Evolutionary conservation across 495 filamentous ascomycete species (phyloP).

Genomic region (Podospora australis): DNA sequence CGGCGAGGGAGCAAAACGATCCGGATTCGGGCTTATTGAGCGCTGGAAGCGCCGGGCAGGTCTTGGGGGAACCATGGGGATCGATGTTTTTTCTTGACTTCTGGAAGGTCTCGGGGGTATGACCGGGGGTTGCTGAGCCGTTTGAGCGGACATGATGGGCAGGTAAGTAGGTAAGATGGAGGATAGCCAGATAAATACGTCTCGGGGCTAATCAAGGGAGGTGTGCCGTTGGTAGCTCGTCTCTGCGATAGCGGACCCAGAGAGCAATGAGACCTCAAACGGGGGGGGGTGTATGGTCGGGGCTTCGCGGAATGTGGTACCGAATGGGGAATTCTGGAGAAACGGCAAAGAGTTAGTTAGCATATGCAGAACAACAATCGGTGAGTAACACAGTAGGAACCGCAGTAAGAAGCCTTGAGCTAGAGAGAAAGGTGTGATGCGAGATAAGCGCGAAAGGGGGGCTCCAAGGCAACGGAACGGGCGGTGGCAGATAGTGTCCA

Average conservation of each 20-base stretch:
- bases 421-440: too few relatives aligned
- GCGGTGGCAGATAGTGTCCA: background rate
- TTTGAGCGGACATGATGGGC: slow-evolving; percentile 34
- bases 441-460: slow-evolving; percentile 15
- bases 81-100: slow-evolving; percentile 34
- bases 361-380: slow-evolving; percentile 17
- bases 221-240: background rate
- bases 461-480: background rate
- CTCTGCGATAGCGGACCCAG: background rate
- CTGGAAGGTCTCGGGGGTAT: slow-evolving; percentile 61
- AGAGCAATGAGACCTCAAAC: background rate
- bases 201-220: background rate
- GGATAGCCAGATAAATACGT: slow-evolving; percentile 1
- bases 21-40: slow-evolving; percentile 68
- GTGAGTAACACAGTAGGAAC: slow-evolving; percentile 16
- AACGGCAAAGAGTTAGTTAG: slow-evolving; percentile 7
- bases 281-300: slow-evolving; percentile 1
- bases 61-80: slow-evolving; percentile 63
- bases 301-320: slow-evolving; percentile 1
- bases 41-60: slow-evolving; percentile 63
- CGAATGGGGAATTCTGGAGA: background rate
- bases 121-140: slow-evolving; percentile 50
- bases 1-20: slow-evolving; percentile 78
- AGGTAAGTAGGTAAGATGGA: slow-evolving; percentile 1
- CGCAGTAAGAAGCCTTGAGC: slow-evolving; percentile 1